Evolutionary conservation across 1,139 yeast genomes (phyloP).

Genomic region (Yamadazyma epiphylla): DNA sequence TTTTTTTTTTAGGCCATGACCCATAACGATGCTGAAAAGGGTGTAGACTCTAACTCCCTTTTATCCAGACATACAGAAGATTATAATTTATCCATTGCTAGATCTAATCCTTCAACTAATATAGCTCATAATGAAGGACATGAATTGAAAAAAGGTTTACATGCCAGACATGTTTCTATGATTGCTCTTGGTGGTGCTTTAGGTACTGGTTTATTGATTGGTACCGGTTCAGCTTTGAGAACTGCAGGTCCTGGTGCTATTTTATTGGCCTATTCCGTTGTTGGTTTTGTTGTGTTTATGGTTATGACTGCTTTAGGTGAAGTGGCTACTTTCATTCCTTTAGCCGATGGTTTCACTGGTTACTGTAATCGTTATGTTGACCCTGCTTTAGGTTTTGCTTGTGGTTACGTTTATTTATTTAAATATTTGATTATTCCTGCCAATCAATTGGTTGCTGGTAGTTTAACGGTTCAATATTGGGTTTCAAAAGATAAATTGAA

Average conservation of each 20-base stretch:
- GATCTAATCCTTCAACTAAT: conserved; percentile 37
- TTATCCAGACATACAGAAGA: conserved; percentile 47
- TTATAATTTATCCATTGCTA: conserved; percentile 44
- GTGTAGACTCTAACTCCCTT: conserved; percentile 24
- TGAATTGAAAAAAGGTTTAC: conserved; percentile 54
- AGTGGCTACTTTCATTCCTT: conserved; percentile 68
- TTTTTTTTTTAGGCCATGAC: conserved; percentile 2
- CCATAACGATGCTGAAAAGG: conserved; percentile 20
- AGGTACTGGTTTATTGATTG: conserved; percentile 69
- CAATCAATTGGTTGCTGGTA: conserved; percentile 57
- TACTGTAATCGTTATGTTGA: conserved; percentile 67
- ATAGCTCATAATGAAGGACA: conserved; percentile 43
- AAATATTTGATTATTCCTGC: conserved; percentile 62
- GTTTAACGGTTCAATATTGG: conserved; percentile 63
- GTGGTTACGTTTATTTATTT: conserved; percentile 63
- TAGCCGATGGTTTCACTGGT: conserved; percentile 68
- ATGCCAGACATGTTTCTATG: conserved; percentile 74
- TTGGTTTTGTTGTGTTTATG: conserved; percentile 62
- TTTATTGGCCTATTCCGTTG: conserved; percentile 54
- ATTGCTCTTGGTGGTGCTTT: conserved; percentile 56
- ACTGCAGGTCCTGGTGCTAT: conserved; percentile 71
- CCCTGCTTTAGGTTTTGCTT: conserved; percentile 70
- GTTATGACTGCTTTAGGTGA: conserved; percentile 74
- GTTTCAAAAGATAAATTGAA: conserved; percentile 41
- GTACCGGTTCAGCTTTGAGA: conserved; percentile 62